phyloP scores from a whole-genome alignment of 2,329 filamentous ascomycete genomes.

The Cordyceps militaris region DNA sequence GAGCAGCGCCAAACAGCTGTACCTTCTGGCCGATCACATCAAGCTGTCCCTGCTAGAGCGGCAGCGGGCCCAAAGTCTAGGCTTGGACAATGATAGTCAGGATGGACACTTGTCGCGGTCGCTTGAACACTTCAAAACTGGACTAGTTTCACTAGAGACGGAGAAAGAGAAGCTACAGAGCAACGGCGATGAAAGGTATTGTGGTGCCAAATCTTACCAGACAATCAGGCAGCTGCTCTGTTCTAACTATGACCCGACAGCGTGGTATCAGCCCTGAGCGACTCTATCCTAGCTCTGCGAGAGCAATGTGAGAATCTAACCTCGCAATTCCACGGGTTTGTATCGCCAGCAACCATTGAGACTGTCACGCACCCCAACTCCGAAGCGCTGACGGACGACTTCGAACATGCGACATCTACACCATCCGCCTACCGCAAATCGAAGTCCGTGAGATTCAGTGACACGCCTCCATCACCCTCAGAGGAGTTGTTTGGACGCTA shows the following conservation, averaged over 20 bases:
- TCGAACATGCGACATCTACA: conserved; percentile 52
- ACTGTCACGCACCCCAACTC: conserved; percentile 58
- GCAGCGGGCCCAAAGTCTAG: conserved; percentile 74
- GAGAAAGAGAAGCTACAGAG: conserved; percentile 59
- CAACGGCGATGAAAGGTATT: conserved; percentile 55
- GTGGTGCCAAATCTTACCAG: background rate
- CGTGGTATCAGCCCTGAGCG: conserved; percentile 43
- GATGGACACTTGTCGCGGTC: conserved; percentile 86
- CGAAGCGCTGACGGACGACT: conserved; percentile 53
- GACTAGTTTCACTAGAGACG: conserved; percentile 61
- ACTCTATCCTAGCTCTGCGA: conserved; percentile 62
- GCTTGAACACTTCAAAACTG: conserved; percentile 76
- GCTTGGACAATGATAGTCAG: conserved; percentile 71
- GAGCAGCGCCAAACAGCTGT: conserved; percentile 63
- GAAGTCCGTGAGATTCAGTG: conserved; percentile 83
- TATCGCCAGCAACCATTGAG: conserved; percentile 40
- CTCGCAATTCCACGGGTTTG: conserved; percentile 69
- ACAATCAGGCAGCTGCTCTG: background rate
- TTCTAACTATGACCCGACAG: conserved; percentile 23
- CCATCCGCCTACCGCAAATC: conserved; percentile 29
- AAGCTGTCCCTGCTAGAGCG: conserved; percentile 92
- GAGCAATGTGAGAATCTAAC: conserved; percentile 70
- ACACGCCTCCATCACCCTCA: conserved; percentile 41
- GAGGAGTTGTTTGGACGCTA: conserved; percentile 51
- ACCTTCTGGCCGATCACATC: conserved; percentile 91